Base-by-base conservation (phyloP, 1,139 yeast genomes). In the Zygoascus sp. region DNA sequence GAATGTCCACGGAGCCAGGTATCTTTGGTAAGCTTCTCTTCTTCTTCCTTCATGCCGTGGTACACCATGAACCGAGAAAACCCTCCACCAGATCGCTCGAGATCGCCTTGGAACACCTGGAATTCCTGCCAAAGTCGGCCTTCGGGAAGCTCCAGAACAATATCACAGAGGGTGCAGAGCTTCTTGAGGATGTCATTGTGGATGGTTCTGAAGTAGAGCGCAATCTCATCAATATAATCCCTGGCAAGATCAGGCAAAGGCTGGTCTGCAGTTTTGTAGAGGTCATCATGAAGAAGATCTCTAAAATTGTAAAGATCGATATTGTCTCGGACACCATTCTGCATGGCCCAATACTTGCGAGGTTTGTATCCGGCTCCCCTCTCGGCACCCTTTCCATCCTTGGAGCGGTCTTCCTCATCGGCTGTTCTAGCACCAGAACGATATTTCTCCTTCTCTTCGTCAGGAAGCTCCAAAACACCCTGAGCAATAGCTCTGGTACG, bases 251-350 rank as follows among this genome's bases (percentile, higher is more conserved):
- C 44, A 21, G 45, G 51, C n/a, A 43, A 41, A 15, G 39, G 39
- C 37, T 43, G 42, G n/a, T 46, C 49, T 1, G 28, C 36, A 3
- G 45, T 19, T 6, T 30, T 32, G 19, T 37, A 20, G 17, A 23
- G 30, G 2, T 44, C 43, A 17, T 44, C 47, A 32, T 46, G 49
- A 3, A 46, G 28, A n/a, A 46, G 20, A 25, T 48, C 51, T 15
- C 49, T 62, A 45, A 72, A 61, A 51, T 73, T 73, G 54, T 67
- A 72, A 45, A 67, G 69, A 37, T 65, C 73, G 45, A 73, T 70
- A 5, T 69, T 61, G 45, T 73, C 76, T 20, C 67, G 59, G 1
- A 68, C 66, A 1, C 68, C 69, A 44, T 70, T 65, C 40, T 67
- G 65, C 60, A 71, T 67, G 13, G 67, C 62, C 76, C 50, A 48